These are phyloP conservation scores for Candida jianshihensis DNA, from an alignment of 805 yeast species.

Conservation along the genomic window DNA sequence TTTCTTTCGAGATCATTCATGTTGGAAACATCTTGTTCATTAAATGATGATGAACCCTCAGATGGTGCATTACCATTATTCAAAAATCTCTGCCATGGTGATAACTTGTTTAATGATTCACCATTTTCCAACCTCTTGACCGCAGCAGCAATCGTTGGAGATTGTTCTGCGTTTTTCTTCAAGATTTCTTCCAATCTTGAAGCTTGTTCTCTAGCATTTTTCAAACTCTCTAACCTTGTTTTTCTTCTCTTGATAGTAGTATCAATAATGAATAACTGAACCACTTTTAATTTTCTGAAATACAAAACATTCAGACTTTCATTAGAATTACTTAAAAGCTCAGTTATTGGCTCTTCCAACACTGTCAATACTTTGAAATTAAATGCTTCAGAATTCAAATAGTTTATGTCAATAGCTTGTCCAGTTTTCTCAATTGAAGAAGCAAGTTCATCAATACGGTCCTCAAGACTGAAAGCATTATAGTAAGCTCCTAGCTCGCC, in stretches of 20 bases:
- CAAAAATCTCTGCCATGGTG: constrained; percentile 22
- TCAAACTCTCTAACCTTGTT: constrained; percentile 24
- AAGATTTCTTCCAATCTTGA: constrained; percentile 26
- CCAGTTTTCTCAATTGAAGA: constrained; percentile 74
- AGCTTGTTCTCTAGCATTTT: constrained; percentile 27
- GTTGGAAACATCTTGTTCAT: constrained; percentile 12
- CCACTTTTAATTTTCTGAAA: constrained; percentile 51
- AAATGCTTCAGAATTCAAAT: constrained; percentile 41
- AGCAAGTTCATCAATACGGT: constrained; percentile 32
- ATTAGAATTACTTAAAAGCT: constrained; percentile 26
- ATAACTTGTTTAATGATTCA: constrained; percentile 14
- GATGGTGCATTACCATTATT: constrained; percentile 3
- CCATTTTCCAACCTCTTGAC: constrained; percentile 24
- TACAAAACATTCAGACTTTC: constrained; percentile 40
- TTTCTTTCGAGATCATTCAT: constrained; percentile 30
- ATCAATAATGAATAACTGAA: constrained; percentile 39
- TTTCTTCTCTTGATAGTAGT: constrained; percentile 31
- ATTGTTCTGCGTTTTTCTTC: constrained; percentile 27
- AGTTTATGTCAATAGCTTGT: constrained; percentile 72
- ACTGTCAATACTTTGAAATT: constrained; percentile 28
- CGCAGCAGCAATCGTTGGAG: constrained; percentile 28
- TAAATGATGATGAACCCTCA: neutral
- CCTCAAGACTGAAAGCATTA: constrained; percentile 53
- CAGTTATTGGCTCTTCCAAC: constrained; percentile 32
- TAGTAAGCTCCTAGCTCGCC: constrained; percentile 73